Base-by-base conservation (phyloP, 495 filamentous ascomycete species). In the Penicillium mononematosum region DNA sequence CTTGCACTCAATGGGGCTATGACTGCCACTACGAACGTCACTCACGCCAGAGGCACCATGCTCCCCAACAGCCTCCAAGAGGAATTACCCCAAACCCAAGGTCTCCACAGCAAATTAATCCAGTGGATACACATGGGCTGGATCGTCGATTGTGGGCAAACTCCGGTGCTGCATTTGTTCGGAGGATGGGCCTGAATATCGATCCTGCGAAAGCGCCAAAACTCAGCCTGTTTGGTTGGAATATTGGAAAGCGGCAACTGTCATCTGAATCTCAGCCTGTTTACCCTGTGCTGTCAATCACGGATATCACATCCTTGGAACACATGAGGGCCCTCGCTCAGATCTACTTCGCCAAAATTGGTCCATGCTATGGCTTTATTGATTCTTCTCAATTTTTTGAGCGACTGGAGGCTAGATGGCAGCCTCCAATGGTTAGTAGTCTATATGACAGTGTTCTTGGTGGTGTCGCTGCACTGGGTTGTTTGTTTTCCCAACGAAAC, bases 161-260 rank as follows among this genome's bases (percentile, higher is more conserved):
- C 54, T 81, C 77, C 5, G 78, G 78, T 0, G 74, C 81, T 1
- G 80, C 80, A 0, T 82, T 81, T 56, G 75, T 79, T 8, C 67
- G 75, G 22, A 76, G 70, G 44, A 58, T 84, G 27, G 79, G 76
- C 1, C 70, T 81, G 45, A 75, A 74, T 20, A 65, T 83, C 22
- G 78, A 81, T 31, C 70, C 78, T 1, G 63, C 71, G 3, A 75
- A 75, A 51, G 79, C 78, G 11, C 81, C 80, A 0, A 69, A 75
- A 19, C 54, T 81, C 34, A 78, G 78, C 25, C 70, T 80, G 4
- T 84, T 81, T 61, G 80, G 70, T 0, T 84, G 79, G 81, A 81
- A 83, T 64, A 59, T 75, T 16, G 79, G 79, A 9, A 65, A 66
- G 16, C 70, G 80, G 22, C 43, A 63, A 14, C 60, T 69, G n/a